Conservation (phyloP, 225 moss, liverwort and hornwort genomes). For the Bryum argenteum region DNA sequence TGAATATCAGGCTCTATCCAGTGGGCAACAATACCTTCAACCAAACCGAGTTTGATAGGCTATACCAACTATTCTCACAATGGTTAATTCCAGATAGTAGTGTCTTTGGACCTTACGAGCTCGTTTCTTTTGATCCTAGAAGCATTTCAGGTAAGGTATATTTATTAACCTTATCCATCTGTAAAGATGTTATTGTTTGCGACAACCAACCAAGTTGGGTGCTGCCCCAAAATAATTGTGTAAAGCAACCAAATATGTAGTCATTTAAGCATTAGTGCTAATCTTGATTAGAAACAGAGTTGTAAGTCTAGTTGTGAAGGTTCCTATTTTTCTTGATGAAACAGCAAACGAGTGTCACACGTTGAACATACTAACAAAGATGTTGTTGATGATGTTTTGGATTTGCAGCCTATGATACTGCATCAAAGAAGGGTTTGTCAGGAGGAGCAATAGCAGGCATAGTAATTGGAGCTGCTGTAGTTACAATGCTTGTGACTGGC, state of each 20-base stretch:
- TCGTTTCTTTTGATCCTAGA: constrained; percentile 50
- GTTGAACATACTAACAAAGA: background rate
- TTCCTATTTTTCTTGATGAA: no score
- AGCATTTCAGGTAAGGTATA: constrained; percentile 28
- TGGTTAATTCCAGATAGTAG: constrained; percentile 48
- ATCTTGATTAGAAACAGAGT: no score
- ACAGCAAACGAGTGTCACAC: background rate
- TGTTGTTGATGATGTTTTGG: background rate
- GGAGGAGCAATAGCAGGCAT: constrained; percentile 56
- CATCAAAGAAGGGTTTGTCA: constrained; percentile 32
- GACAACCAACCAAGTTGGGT: no score
- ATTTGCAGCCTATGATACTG: background rate
- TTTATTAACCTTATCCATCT: no score
- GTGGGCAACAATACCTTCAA: constrained; percentile 35
- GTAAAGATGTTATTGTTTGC: no score
- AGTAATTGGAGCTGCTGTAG: constrained; percentile 29
- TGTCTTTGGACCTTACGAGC: constrained; percentile 79
- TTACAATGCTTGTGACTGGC: constrained; percentile 32
- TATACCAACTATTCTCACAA: constrained; percentile 44
- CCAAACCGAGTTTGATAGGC: constrained; percentile 43
- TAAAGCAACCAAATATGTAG: no score
- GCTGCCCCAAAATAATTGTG: no score
- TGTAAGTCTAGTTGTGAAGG: no score
- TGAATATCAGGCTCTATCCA: constrained; percentile 60
- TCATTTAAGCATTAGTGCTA: no score